A percentile compares a stretch with the other conserved stretches of the same genome.
Evolutionary conservation across 2,329 filamentous ascomycete genomes (phyloP).

Genomic region (Madurella fahalii): DNA sequence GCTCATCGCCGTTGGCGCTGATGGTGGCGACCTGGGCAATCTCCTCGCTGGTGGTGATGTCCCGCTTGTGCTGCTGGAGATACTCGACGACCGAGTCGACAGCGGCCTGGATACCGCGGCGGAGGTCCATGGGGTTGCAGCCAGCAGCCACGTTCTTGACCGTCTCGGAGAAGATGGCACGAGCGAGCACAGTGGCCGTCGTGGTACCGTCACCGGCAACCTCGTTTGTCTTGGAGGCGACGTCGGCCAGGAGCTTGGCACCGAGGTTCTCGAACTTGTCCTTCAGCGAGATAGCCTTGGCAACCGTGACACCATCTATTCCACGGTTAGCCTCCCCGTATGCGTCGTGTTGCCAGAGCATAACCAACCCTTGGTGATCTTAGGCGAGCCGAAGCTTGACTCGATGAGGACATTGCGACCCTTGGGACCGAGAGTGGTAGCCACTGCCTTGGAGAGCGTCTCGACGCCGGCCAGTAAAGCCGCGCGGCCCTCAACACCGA

Average conservation of each 20-base stretch:
- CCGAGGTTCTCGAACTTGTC: slow-evolving; percentile 99
- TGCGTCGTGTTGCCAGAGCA: neutral
- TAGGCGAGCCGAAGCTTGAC: slow-evolving; percentile 96
- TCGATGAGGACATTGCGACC: slow-evolving; percentile 98
- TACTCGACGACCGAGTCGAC: slow-evolving; percentile 93
- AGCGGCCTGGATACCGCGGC: slow-evolving; percentile 93
- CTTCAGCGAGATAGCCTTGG: slow-evolving; percentile 85
- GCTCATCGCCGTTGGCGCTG: slow-evolving; percentile 91
- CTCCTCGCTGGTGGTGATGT: slow-evolving; percentile 96
- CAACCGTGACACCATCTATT: slow-evolving; percentile 81
- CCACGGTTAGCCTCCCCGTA: slow-evolving; percentile 5
- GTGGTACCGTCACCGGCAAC: slow-evolving; percentile 98
- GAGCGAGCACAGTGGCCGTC: slow-evolving; percentile 92
- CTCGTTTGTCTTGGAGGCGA: slow-evolving; percentile 99
- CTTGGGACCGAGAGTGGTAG: slow-evolving; percentile 95
- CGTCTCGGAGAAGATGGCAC: slow-evolving; percentile 98
- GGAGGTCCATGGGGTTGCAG: slow-evolving; percentile 99
- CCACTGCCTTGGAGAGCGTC: slow-evolving; percentile 91
- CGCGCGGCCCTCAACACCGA: slow-evolving; percentile 90
- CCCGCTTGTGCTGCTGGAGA: slow-evolving; percentile 91
- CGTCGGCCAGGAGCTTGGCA: slow-evolving; percentile 92
- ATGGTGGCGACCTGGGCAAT: slow-evolving; percentile 98
- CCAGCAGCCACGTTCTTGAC: slow-evolving; percentile 99
- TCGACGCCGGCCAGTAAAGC: slow-evolving; percentile 90
- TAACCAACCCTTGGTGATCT: slow-evolving; percentile 90